A percentile compares a stretch with the other conserved stretches of the same genome.
These are phyloP conservation scores for Salix udensis DNA, from an alignment of 345 rosid genomes.

Conservation along the genomic window DNA sequence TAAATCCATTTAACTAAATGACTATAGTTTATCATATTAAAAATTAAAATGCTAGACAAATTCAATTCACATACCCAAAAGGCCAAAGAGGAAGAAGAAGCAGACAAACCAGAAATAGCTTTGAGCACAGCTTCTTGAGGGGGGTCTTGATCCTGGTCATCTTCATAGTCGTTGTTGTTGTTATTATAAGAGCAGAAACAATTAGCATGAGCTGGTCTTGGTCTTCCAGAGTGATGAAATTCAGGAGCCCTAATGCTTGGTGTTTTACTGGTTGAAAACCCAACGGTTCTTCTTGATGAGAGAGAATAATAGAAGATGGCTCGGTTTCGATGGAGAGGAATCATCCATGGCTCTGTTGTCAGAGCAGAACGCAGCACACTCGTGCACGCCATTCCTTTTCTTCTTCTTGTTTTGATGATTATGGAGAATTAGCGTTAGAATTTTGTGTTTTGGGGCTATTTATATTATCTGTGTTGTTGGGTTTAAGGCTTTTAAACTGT, in stretches of 20 bases:
- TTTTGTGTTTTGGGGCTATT: background rate
- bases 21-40: too few species aligned
- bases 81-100: background rate
- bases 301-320: conserved; percentile 17
- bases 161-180: conserved; percentile 29
- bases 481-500: conserved; percentile 4
- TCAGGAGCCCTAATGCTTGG: conserved; percentile 33
- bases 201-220: conserved; percentile 23
- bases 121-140: conserved; percentile 95
- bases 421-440: background rate
- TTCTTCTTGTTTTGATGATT: background rate
- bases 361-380: conserved; percentile 55
- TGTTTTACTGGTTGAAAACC: conserved; percentile 18
- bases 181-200: conserved; percentile 34
- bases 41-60: background rate
- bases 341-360: conserved; percentile 47
- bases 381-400: conserved; percentile 63
- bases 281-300: conserved; percentile 21
- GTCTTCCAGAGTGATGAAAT: conserved; percentile 13
- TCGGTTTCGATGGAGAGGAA: conserved; percentile 32
- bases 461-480: background rate
- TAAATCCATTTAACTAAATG: background rate
- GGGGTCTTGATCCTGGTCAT: conserved; percentile 61
- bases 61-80: background rate
- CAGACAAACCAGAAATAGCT: conserved; percentile 74